Evolutionary conservation across 305 asterid species (phyloP).

Genomic region (Fraxinus albicans): DNA sequence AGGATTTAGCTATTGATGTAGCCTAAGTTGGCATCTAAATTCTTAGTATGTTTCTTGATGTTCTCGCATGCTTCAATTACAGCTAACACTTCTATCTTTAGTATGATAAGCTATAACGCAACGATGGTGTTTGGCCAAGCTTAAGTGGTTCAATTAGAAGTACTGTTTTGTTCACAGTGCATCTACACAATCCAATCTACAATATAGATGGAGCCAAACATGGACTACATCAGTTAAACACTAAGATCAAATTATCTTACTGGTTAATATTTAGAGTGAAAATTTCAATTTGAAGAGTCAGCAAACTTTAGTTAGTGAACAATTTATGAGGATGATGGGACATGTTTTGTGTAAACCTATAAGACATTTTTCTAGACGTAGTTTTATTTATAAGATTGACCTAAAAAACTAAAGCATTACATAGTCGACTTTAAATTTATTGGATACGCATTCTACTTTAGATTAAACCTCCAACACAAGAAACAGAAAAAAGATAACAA

Average conservation of each 20-base stretch:
- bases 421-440: not conserved
- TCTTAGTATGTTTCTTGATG: not conserved
- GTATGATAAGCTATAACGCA: not conserved
- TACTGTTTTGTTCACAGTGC: not conserved
- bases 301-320: not conserved
- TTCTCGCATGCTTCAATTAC: not conserved
- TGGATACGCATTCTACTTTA: not conserved
- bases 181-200: not conserved
- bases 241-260: not conserved
- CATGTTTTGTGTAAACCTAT: not conserved
- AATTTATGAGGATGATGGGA: not conserved
- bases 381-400: no score
- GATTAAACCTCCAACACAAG: not conserved
- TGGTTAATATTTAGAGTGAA: not conserved
- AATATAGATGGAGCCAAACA: not conserved
- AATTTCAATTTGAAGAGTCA: not conserved
- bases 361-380: no score
- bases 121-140: not conserved
- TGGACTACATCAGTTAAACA: not conserved
- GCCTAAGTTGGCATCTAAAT: not conserved
- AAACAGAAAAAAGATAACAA: not conserved
- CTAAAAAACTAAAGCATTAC: no score
- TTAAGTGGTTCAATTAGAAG: not conserved
- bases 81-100: not conserved
- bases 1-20: not conserved